Evolutionary conservation across 2,329 filamentous ascomycete genomes (phyloP).

Genomic region (Catunica adiposa): DNA sequence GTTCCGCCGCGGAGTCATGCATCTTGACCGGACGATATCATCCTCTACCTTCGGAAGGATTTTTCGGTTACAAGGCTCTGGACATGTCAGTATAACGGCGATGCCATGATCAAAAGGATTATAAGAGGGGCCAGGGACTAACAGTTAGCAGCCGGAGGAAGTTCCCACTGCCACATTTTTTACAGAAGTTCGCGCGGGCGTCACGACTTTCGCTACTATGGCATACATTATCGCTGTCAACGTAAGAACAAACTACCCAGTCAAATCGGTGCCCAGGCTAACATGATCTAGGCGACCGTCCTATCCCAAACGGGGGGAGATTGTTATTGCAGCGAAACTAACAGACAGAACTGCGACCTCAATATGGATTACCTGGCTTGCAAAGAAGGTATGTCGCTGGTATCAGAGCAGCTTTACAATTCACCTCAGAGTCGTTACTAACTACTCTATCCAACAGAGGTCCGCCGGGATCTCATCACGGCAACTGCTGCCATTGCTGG

Average conservation of each 20-base stretch:
- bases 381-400: conserved; percentile 33
- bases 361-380: conserved; percentile 29
- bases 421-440: too few relatives aligned
- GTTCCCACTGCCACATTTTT: conserved; percentile 55
- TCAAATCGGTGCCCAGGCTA: neutral
- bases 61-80: conserved; percentile 48
- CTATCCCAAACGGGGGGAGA: conserved; percentile 62
- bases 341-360: conserved; percentile 32
- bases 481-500: conserved; percentile 69
- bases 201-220: conserved; percentile 71
- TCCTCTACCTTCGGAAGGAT: conserved; percentile 33
- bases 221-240: conserved; percentile 70
- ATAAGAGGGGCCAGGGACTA: too few relatives aligned
- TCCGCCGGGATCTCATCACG: conserved; percentile 66
- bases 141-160: conserved; percentile 39
- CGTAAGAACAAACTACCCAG: conserved; percentile 21
- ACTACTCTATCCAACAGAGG: conserved; percentile 21
- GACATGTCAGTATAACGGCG: conserved; percentile 40
- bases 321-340: conserved; percentile 43
- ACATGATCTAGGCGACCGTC: conserved; percentile 43
- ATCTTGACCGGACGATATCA: conserved; percentile 19
- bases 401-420: too few relatives aligned
- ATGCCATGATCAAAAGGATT: too few relatives aligned
- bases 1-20: conserved; percentile 6
- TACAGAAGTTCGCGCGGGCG: conserved; percentile 59